Evolutionary conservation across 78 protist species (phyloP).

Genomic region (Dictyostelium discoideum): dicty_2.7 NC_007088.5:510501-511000

Average conservation of each 20-base stretch:
- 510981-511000: background rate
- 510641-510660: background rate
- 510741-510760: background rate
- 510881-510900: slow-evolving; percentile 38
- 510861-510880: background rate
- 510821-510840: slow-evolving; percentile 18
- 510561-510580: background rate
- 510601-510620: background rate
- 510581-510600: background rate
- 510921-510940: slow-evolving; percentile 6
- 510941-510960: slow-evolving; percentile 39
- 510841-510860: background rate
- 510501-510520: slow-evolving; percentile 4
- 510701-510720: background rate
- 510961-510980: background rate
- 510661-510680: background rate
- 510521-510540: slow-evolving; percentile 1
- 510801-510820: background rate
- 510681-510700: background rate
- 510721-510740: slow-evolving; percentile 3
- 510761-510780: background rate
- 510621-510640: background rate
- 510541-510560: background rate
- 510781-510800: background rate
- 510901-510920: slow-evolving; percentile 39